Evolutionary conservation across 176 grass and related monocot genomes (phyloP), one percentile per base, ranked within the genome.

Genomic region (Oryza meridionalis): DNA sequence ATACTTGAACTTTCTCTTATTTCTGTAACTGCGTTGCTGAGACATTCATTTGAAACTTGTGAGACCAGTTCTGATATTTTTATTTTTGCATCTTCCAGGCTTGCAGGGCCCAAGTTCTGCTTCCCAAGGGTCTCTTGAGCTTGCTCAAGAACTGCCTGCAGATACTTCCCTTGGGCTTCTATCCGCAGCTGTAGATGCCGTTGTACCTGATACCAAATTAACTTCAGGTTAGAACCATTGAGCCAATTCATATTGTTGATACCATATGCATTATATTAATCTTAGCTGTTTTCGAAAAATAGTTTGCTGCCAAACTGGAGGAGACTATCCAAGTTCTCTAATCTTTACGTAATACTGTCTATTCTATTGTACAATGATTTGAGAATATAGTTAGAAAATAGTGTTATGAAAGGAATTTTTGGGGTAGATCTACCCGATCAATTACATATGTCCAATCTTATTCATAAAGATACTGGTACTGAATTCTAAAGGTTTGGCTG

Each of bases 81-180:
- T 38, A 89, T 75, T 86, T 97, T 94, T 84, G 90, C 86, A 84
- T 90, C 90, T 86, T 94, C 92, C 47, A 87, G 84, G 70, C 88
- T 83, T 90, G 87, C 83, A 79, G 91, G 83, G 63, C 84, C 76
- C 63, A 83, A 77, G 64, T 82, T 94, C 53, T 94, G 88, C 72
- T 94, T 94, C 70, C 92, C 92, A 79, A 97, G 88, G 53, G 88
- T 94, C 72, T 97, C 95, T 76, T 97, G 92, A 67, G 95, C 95
- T 81, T 97, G 91, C 82, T 97, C 95, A 70, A 97, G 88, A 84
- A 97, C 92, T 69, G 95, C 86, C 78, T 97, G 95, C 63, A 97
- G 84, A 73, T 97, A 97, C 58, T 97, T 97, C 67, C 94, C 94
- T 89, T 94, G 91, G 75, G 94, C 94, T 83, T 97, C 92, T 81